Conservation (phyloP, 257 asterid genomes). For the Verbena officinalis region DNA sequence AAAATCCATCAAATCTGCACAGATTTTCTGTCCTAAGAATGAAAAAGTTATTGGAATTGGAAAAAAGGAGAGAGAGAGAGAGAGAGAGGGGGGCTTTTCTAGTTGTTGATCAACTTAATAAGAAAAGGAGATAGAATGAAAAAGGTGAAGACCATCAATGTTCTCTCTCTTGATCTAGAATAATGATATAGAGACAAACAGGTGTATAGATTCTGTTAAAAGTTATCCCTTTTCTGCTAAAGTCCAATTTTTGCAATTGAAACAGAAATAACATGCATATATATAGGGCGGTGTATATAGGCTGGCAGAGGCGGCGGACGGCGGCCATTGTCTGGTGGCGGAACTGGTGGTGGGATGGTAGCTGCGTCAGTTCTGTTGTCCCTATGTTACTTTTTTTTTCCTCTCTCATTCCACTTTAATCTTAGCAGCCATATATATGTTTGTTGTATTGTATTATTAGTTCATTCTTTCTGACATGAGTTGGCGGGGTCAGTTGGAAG, state of each 20-base stretch:
- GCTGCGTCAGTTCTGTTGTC: background rate
- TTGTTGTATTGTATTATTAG: background rate
- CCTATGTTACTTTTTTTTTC: background rate
- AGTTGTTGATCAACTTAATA: background rate
- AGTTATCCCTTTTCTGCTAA: background rate
- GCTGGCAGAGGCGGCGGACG: background rate
- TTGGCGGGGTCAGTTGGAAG: too few relatives aligned
- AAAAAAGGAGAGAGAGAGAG: conserved; percentile 2
- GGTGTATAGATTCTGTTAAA: too few relatives aligned
- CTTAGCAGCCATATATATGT: too few relatives aligned
- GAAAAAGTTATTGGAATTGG: conserved; percentile 14
- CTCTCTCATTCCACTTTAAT: background rate
- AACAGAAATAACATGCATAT: background rate
- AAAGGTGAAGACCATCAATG: background rate
- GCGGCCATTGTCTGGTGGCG: background rate
- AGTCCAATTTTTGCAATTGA: background rate
- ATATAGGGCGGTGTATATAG: background rate
- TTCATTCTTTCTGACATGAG: background rate
- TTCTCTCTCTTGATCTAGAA: background rate
- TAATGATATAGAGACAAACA: background rate
- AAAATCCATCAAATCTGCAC: conserved; percentile 28
- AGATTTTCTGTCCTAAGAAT: conserved; percentile 27
- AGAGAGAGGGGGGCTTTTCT: background rate
- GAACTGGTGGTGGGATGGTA: background rate
- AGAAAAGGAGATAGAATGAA: background rate